Base-by-base conservation (phyloP, 805 yeast genomes). In the Suhomyces kilbournensis region DNA sequence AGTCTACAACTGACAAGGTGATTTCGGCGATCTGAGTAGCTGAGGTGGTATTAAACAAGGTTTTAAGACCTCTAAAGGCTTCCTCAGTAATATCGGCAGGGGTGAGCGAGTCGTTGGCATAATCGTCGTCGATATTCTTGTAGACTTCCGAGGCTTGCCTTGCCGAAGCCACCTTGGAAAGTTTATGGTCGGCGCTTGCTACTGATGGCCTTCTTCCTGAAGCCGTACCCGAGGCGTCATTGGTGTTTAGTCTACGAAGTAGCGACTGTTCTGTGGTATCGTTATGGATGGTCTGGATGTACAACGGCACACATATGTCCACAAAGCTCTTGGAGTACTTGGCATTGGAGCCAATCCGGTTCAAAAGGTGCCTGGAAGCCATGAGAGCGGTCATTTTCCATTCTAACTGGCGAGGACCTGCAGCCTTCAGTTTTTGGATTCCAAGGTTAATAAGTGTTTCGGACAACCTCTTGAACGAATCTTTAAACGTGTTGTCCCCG, bases 11-110 rank as follows among this genome's bases (percentile, higher is more conserved):
- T 4, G 83, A 77, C 19, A 69, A 71, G 0, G 90, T 80, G 15
- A 88, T 77, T 20, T 76, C 67, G 39, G 79, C 74, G 39, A 91
- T 74, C 64, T 87, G 91, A 38, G 77, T 77, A 4, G 85, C 72
- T 44, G 84, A 80, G 1, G 80, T 71, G 1, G 94, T 82, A 59
- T 83, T 82, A 64, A 89, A 90, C 51, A 84, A 79, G 1, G 82
- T 65, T 48, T 78, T 78, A 56, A 92, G 71, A 0, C 89, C 78
- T 7, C 63, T 55, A 23, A 76, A 49, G 55, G 83, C 74, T 23
- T 82, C 81, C 32, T 76, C 76, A 20, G 75, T 68, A 4, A 82
- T 70, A 43, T 80, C 73, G 5, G 64, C 65, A 6, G 61, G 62
- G 56, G 76, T 68, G 23, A 75, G 63, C 3, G 63, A 59, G 20